These are phyloP conservation scores for Raffaelea albimanens DNA, from an alignment of 2,329 filamentous ascomycete species.

Conservation along the genomic window DNA sequence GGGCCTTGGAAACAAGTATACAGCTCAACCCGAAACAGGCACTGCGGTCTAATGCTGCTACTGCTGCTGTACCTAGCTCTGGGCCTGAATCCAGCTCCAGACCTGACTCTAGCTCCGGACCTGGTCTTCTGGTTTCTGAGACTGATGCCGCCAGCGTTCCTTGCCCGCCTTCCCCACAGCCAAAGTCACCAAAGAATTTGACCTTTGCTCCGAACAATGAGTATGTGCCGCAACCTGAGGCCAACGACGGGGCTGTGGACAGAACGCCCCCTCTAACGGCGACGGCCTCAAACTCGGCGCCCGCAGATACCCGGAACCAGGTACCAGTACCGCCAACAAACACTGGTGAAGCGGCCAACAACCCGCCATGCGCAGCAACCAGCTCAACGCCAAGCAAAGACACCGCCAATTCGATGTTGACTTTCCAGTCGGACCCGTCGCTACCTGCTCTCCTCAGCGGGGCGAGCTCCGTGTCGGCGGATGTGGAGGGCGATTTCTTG, in stretches of 20 bases:
- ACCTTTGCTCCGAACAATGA: not conserved
- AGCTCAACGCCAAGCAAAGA: slow-evolving; percentile 18
- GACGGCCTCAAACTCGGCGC: slow-evolving; percentile 43
- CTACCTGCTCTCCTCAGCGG: slow-evolving; percentile 54
- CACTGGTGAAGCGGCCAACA: slow-evolving; percentile 40
- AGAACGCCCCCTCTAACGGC: slow-evolving; percentile 20
- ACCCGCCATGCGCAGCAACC: slow-evolving; percentile 2
- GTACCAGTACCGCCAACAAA: slow-evolving; percentile 48
- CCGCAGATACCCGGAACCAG: slow-evolving; percentile 31
- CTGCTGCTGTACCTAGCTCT: too few relatives aligned
- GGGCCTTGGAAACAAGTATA: not conserved
- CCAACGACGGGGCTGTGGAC: slow-evolving; percentile 20
- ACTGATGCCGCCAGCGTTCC: not conserved
- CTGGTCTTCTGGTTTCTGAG: not conserved
- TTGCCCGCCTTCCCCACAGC: not conserved
- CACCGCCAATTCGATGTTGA: slow-evolving; percentile 36
- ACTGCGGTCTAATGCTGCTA: too few relatives aligned
- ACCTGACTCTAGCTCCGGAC: too few relatives aligned
- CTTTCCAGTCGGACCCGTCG: slow-evolving; percentile 55
- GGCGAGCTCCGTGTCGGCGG: slow-evolving; percentile 54
- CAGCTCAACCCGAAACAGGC: not conserved
- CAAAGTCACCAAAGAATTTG: not conserved
- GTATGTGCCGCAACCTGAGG: not conserved
- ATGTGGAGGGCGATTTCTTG: slow-evolving; percentile 52
- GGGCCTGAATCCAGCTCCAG: too few relatives aligned